Percentiles rank a stretch among this genome's conserved stretches.
These are phyloP conservation scores for Aspergillus sclerotioniger DNA, from an alignment of 495 filamentous ascomycete species.

Conservation along the genomic window DNA sequence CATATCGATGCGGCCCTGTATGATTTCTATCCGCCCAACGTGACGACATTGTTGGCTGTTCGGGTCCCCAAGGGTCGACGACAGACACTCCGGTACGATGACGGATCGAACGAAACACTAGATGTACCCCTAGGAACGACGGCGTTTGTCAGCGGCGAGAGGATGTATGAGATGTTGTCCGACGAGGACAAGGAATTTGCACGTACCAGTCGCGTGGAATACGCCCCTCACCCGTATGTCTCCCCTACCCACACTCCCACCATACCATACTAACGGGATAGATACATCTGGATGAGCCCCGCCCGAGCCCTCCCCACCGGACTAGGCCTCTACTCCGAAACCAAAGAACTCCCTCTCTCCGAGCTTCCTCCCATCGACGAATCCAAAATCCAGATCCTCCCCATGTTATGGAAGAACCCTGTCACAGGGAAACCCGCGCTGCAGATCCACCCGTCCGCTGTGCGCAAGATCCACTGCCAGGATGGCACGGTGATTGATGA, in stretches of 20 bases:
- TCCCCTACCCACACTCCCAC: neutral
- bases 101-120: constrained; percentile 64
- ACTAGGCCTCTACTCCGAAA: constrained; percentile 62
- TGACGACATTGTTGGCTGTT: constrained; percentile 68
- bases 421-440: constrained; percentile 64
- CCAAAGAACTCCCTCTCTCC: constrained; percentile 51
- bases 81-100: constrained; percentile 68
- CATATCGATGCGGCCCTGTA: constrained; percentile 78
- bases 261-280: constrained; percentile 1
- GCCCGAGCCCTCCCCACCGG: constrained; percentile 64
- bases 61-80: constrained; percentile 61
- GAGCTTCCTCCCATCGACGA: constrained; percentile 62
- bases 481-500: constrained; percentile 66
- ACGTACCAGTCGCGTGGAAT: constrained; percentile 62
- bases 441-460: constrained; percentile 67
- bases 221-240: constrained; percentile 62
- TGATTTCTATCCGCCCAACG: constrained; percentile 64
- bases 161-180: constrained; percentile 62
- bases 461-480: constrained; percentile 59
- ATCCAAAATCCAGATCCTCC: constrained; percentile 64
- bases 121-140: constrained; percentile 73
- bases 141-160: constrained; percentile 66
- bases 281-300: constrained; percentile 71
- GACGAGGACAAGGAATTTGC: constrained; percentile 64
- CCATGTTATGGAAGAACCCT: constrained; percentile 72